These are phyloP conservation scores for Paramecium caudatum DNA, from an alignment of 73 alveolate genomes.

Conservation along the genomic window DNA sequence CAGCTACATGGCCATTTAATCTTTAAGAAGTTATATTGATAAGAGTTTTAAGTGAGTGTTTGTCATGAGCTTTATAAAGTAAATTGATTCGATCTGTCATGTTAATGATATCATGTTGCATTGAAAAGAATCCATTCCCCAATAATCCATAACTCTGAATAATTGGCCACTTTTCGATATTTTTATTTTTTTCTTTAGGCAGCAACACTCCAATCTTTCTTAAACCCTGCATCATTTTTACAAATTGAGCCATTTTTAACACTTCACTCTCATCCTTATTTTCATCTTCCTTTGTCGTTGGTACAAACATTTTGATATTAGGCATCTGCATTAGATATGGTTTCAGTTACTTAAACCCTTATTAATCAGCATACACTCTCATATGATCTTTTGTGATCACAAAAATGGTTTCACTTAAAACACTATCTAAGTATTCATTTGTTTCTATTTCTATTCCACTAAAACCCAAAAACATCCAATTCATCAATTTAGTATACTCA, in stretches of 20 bases:
- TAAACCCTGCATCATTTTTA: slow-evolving; percentile 41
- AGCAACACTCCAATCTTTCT: slow-evolving; percentile 29
- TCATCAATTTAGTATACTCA: slow-evolving; percentile 68
- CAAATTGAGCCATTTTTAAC: slow-evolving; percentile 53
- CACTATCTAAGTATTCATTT: slow-evolving; percentile 66
- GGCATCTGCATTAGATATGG: slow-evolving; percentile 35
- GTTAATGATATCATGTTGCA: slow-evolving; percentile 32
- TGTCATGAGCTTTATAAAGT: slow-evolving; percentile 56
- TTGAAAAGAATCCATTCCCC: slow-evolving; percentile 63
- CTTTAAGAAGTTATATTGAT: not conserved
- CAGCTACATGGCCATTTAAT: slow-evolving; percentile 49
- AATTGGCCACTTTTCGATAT: not conserved
- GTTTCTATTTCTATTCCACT: slow-evolving; percentile 72
- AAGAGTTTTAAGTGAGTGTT: slow-evolving; percentile 39
- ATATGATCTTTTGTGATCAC: slow-evolving; percentile 61
- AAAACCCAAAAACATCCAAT: slow-evolving; percentile 72
- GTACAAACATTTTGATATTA: slow-evolving; percentile 67
- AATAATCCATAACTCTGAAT: slow-evolving; percentile 52
- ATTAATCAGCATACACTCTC: slow-evolving; percentile 52
- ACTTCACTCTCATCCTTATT: slow-evolving; percentile 68
- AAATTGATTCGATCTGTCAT: slow-evolving; percentile 23
- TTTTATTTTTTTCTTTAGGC: slow-evolving; percentile 6
- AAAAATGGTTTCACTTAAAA: slow-evolving; percentile 63
- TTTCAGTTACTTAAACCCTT: slow-evolving; percentile 65
- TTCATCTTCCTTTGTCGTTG: slow-evolving; percentile 65